These are phyloP conservation scores for Candida takata DNA, from an alignment of 805 yeast species.

Conservation along the genomic window DNA sequence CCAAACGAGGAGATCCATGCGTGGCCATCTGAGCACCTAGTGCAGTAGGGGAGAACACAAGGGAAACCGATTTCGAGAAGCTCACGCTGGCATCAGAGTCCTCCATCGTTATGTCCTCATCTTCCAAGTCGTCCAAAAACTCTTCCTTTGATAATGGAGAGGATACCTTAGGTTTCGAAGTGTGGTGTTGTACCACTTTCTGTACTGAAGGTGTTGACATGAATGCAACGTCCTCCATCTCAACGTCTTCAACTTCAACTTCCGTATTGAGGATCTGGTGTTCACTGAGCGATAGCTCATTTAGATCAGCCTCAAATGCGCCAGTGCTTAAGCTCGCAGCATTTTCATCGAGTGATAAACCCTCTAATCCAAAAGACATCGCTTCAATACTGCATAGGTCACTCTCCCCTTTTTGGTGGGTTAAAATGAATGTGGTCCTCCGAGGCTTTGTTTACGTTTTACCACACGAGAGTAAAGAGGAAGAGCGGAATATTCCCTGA, in stretches of 20 bases:
- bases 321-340: background rate
- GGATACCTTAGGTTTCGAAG: conserved; percentile 14
- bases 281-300: conserved; percentile 1
- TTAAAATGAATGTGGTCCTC: no score
- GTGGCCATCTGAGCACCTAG: conserved; percentile 24
- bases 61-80: conserved; percentile 3
- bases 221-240: conserved; percentile 1
- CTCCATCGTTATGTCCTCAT: conserved; percentile 6
- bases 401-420: no score
- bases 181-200: no score
- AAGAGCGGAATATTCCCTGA: background rate
- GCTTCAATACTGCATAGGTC: no score
- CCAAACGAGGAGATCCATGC: conserved; percentile 10
- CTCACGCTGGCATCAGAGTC: conserved; percentile 4
- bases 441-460: no score
- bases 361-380: background rate
- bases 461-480: background rate
- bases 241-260: conserved; percentile 1
- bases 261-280: background rate
- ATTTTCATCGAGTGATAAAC: background rate
- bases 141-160: conserved; percentile 7
- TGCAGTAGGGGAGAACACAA: conserved; percentile 20
- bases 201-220: conserved; percentile 4
- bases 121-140: background rate
- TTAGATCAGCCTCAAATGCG: background rate